Percentiles rank a stretch among this genome's conserved stretches.
Conservation (phyloP, 495 filamentous ascomycete species). For the Lasiosphaeria ovina region DNA sequence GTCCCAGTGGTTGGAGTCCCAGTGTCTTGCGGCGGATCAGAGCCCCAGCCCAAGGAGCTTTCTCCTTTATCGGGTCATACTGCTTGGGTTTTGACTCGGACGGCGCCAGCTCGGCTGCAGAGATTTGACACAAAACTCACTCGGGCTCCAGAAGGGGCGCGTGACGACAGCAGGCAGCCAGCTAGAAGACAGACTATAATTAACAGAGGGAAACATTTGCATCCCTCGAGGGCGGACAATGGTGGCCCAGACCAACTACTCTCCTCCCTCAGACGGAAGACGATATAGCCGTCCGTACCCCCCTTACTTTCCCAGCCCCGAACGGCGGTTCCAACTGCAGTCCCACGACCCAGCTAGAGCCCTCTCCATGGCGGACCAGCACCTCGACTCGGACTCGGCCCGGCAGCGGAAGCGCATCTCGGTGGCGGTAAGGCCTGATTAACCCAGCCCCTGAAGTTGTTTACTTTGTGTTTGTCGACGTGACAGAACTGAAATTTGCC, state of each 20-base stretch:
- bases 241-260: slow-evolving; percentile 43
- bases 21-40: too few relatives aligned
- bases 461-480: neutral
- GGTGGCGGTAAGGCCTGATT: slow-evolving; percentile 58
- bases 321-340: slow-evolving; percentile 36
- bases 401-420: slow-evolving; percentile 59
- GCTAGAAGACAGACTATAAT: slow-evolving; percentile 1
- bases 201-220: neutral
- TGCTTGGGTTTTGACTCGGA: too few relatives aligned
- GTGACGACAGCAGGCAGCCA: neutral
- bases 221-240: slow-evolving; percentile 30
- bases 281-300: slow-evolving; percentile 43
- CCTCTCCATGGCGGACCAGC: slow-evolving; percentile 43
- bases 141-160: too few relatives aligned
- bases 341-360: slow-evolving; percentile 33
- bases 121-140: too few relatives aligned
- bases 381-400: slow-evolving; percentile 38
- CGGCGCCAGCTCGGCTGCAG: too few relatives aligned
- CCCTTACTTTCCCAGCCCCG: slow-evolving; percentile 33
- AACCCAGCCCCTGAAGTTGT: neutral
- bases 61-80: too few relatives aligned
- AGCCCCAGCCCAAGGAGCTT: too few relatives aligned
- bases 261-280: slow-evolving; percentile 32
- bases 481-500: neutral
- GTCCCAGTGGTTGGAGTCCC: too few relatives aligned